These are phyloP conservation scores for Rosa chinensis DNA, from an alignment of 306 rosid species.

Conservation along the genomic window DNA sequence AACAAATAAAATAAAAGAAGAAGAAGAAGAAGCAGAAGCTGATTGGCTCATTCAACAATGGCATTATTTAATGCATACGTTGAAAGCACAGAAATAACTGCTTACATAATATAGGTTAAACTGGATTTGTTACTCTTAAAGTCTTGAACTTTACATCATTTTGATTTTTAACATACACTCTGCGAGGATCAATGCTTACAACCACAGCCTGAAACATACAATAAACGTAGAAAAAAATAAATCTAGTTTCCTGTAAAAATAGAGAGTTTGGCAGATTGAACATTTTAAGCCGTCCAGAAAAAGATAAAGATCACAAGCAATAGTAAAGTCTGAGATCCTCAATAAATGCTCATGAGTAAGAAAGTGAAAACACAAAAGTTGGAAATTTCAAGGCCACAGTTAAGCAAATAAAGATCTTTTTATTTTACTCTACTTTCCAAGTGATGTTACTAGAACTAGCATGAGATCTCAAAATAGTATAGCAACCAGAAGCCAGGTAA, in stretches of 20 bases:
- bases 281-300: background rate
- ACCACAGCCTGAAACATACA: conserved; percentile 78
- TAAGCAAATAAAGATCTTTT: background rate
- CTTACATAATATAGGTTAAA: background rate
- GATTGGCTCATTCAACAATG: background rate
- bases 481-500: background rate
- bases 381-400: background rate
- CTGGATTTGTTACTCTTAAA: conserved; percentile 54
- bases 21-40: background rate
- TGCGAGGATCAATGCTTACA: conserved; percentile 92
- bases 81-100: background rate
- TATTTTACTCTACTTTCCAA: background rate
- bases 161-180: conserved; percentile 69
- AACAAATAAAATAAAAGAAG: background rate
- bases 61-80: background rate
- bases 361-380: background rate
- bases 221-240: conserved; percentile 9
- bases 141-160: conserved; percentile 74
- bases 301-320: background rate
- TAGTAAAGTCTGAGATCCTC: background rate
- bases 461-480: background rate
- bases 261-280: conserved; percentile 13
- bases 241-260: background rate
- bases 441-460: background rate
- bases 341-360: background rate